These are phyloP conservation scores for Eucalyptus erythrocorys DNA, from an alignment of 345 rosid genomes.

Conservation along the genomic window DNA sequence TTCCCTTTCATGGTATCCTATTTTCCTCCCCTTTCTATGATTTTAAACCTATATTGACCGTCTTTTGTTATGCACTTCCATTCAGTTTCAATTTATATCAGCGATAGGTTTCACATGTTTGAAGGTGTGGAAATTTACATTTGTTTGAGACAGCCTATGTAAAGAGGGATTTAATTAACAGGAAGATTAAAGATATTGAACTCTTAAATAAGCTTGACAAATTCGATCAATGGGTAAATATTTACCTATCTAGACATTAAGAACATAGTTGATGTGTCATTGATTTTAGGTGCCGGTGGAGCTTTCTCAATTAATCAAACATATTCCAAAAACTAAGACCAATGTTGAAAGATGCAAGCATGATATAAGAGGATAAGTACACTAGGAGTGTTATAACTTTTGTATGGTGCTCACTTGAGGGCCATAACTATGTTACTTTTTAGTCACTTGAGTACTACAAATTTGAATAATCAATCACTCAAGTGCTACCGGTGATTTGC, in stretches of 20 bases:
- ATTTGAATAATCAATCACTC: too few relatives aligned
- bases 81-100: background rate
- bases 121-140: background rate
- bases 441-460: fast-evolving
- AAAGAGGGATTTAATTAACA: background rate
- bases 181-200: background rate
- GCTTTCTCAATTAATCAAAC: background rate
- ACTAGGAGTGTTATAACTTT: fast-evolving
- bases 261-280: background rate
- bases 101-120: background rate
- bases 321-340: background rate
- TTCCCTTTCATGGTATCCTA: background rate
- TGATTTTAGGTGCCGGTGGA: background rate
- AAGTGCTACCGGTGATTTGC: fast-evolving
- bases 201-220: background rate
- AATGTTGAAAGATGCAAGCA: background rate
- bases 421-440: too few relatives aligned
- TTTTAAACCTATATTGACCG: background rate
- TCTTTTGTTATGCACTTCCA: background rate
- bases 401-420: fast-evolving
- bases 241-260: background rate
- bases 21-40: background rate
- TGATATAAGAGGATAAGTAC: background rate
- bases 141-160: background rate
- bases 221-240: background rate